Conservation (phyloP, 2,329 filamentous ascomycete genomes). For the Exophiala calicioides region DNA sequence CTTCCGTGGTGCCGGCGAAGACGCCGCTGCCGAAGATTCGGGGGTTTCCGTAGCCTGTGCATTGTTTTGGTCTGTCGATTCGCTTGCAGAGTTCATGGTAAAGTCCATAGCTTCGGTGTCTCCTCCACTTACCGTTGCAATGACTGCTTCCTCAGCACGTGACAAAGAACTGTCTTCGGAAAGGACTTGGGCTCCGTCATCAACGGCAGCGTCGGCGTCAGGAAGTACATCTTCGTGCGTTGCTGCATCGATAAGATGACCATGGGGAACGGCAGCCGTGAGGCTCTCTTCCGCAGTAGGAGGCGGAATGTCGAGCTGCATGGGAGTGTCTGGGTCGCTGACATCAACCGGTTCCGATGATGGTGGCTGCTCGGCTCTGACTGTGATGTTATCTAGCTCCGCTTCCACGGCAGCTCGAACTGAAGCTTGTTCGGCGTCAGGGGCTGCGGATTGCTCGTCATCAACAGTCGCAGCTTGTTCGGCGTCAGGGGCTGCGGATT, state of each 20-base stretch:
- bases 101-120: conserved; percentile 16
- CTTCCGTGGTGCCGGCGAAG: conserved; percentile 5
- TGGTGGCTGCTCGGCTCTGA: neutral
- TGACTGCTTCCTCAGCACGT: conserved; percentile 32
- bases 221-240: conserved; percentile 11
- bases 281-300: conserved; percentile 19
- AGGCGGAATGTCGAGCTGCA: conserved; percentile 17
- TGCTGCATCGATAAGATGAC: conserved; percentile 25
- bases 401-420: conserved; percentile 23
- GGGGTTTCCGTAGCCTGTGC: conserved; percentile 10
- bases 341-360: conserved; percentile 8
- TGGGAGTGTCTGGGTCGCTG: conserved; percentile 19
- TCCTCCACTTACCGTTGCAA: conserved; percentile 34
- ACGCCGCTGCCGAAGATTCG: conserved; percentile 6
- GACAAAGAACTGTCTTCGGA: neutral
- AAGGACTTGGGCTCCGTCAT: neutral
- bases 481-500: neutral
- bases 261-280: conserved; percentile 21
- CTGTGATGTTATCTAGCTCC: conserved; percentile 12
- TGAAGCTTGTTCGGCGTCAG: conserved; percentile 28
- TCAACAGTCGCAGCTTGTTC: neutral
- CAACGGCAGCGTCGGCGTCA: neutral
- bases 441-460: conserved; percentile 16
- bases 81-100: conserved; percentile 10
- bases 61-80: conserved; percentile 1